Evolutionary conservation across 2,329 filamentous ascomycete genomes (phyloP).

Genomic region (Monilinia fructicola): DNA sequence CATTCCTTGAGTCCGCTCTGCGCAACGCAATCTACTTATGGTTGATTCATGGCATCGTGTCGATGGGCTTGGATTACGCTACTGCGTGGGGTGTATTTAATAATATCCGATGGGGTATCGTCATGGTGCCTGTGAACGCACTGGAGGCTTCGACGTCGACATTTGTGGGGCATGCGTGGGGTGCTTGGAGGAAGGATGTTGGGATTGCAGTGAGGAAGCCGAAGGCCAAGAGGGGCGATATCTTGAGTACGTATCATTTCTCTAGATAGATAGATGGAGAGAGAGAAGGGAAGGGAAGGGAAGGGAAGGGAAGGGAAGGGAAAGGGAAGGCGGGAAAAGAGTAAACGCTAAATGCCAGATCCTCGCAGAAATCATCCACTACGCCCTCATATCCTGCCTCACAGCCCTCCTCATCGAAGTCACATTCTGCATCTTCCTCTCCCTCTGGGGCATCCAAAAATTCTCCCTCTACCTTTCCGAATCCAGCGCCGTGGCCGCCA

Average conservation of each 20-base stretch:
- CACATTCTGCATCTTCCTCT: constrained; percentile 61
- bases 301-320: neutral
- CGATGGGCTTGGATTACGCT: constrained; percentile 62
- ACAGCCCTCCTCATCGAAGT: constrained; percentile 61
- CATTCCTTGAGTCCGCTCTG: constrained; percentile 63
- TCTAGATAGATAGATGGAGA: neutral
- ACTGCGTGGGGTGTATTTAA: constrained; percentile 74
- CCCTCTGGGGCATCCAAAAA: constrained; percentile 54
- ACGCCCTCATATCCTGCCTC: constrained; percentile 53
- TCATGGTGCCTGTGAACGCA: constrained; percentile 71
- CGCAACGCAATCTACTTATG: constrained; percentile 70
- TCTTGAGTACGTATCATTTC: constrained; percentile 36
- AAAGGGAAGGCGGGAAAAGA: no score
- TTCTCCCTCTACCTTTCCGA: constrained; percentile 64
- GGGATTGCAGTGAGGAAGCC: constrained; percentile 38
- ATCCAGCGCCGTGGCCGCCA: constrained; percentile 55
- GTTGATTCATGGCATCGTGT: constrained; percentile 64
- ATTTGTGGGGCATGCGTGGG: constrained; percentile 69
- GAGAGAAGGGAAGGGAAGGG: neutral
- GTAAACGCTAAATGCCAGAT: constrained; percentile 24
- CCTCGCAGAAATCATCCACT: constrained; percentile 46
- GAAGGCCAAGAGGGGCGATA: constrained; percentile 40
- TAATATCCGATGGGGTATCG: constrained; percentile 70
- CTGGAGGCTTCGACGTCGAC: constrained; percentile 64
- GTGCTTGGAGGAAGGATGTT: constrained; percentile 47